phyloP scores from a whole-genome alignment of 768 basidiomycete genomes.

The Amanita polypyramis region DNA sequence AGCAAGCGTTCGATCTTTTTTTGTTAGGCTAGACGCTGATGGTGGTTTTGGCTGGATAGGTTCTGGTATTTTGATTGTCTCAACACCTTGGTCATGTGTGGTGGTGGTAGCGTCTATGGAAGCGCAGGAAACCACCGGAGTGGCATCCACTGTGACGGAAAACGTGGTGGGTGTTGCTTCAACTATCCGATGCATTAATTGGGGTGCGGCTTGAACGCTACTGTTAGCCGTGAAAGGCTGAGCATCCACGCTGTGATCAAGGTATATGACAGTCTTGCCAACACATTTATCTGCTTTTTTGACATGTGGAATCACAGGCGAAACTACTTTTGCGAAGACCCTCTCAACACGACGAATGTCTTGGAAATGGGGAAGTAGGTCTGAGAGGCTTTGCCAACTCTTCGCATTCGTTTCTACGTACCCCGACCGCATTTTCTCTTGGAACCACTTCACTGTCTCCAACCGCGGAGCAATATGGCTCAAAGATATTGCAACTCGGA shows the following conservation, averaged over 20 bases:
- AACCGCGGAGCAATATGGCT: slow-evolving; percentile 70
- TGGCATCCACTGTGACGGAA: slow-evolving; percentile 21
- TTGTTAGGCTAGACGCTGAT: slow-evolving; percentile 15
- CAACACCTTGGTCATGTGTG: slow-evolving; percentile 25
- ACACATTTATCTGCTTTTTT: slow-evolving; percentile 34
- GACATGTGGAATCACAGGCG: slow-evolving; percentile 14
- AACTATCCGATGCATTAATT: slow-evolving; percentile 21
- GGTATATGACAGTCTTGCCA: slow-evolving; percentile 28
- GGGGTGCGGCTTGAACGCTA: slow-evolving; percentile 27
- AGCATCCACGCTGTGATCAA: slow-evolving; percentile 22
- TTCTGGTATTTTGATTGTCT: slow-evolving; percentile 13
- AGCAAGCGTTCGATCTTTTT: slow-evolving; percentile 19
- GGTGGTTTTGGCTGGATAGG: slow-evolving; percentile 23
- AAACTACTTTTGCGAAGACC: slow-evolving; percentile 21
- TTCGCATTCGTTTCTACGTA: slow-evolving; percentile 57
- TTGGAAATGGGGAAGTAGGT: slow-evolving; percentile 67
- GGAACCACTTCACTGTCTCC: slow-evolving; percentile 66
- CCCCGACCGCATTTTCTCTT: slow-evolving; percentile 65
- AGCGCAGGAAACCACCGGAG: slow-evolving; percentile 13
- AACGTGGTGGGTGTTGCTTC: slow-evolving; percentile 23
- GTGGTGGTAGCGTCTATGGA: slow-evolving; percentile 42
- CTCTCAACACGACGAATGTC: slow-evolving; percentile 54
- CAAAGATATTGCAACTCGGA: slow-evolving; percentile 59
- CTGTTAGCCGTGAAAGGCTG: slow-evolving; percentile 19
- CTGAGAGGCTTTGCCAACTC: slow-evolving; percentile 59